phyloP scores from a whole-genome alignment of 495 filamentous ascomycete species.

The Chlorociboria aeruginascens region DNA sequence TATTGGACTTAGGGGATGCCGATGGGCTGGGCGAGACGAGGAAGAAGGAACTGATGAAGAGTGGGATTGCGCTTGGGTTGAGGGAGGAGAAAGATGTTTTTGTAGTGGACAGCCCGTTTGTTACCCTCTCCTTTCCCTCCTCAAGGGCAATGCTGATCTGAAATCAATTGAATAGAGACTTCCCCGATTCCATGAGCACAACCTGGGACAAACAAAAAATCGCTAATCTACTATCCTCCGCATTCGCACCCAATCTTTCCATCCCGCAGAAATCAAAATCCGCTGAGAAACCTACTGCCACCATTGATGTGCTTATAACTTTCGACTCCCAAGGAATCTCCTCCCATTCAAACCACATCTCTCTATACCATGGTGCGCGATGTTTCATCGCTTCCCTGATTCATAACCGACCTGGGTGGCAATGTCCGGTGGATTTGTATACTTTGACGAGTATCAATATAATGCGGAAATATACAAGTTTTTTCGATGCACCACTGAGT shows the following conservation, averaged over 20 bases:
- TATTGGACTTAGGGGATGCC: conserved; percentile 49
- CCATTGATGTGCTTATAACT: conserved; percentile 74
- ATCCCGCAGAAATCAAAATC: conserved; percentile 23
- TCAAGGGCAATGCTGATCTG: background rate
- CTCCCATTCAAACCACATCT: conserved; percentile 82
- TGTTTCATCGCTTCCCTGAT: conserved; percentile 53
- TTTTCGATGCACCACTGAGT: conserved; percentile 62
- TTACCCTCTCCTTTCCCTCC: background rate
- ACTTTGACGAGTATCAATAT: conserved; percentile 61
- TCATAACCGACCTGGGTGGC: conserved; percentile 51
- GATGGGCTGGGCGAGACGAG: conserved; percentile 75
- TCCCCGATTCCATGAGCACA: conserved; percentile 76
- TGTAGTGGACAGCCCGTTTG: conserved; percentile 59
- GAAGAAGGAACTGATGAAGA: conserved; percentile 71
- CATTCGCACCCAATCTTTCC: conserved; percentile 53
- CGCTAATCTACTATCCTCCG: conserved; percentile 49
- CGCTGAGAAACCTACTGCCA: conserved; percentile 36
- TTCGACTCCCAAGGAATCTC: conserved; percentile 77
- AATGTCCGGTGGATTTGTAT: conserved; percentile 67
- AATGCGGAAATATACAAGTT: conserved; percentile 64
- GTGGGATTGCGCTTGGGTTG: conserved; percentile 63
- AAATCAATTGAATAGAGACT: conserved; percentile 33
- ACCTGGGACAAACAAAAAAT: conserved; percentile 63
- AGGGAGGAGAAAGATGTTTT: conserved; percentile 61
- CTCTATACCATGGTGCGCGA: conserved; percentile 71